A percentile compares a stretch with the other conserved stretches of the same genome.
These are phyloP conservation scores for Yamadazyma pseudoaaseri DNA, from an alignment of 1,139 yeast genomes.

Conservation along the genomic window DNA sequence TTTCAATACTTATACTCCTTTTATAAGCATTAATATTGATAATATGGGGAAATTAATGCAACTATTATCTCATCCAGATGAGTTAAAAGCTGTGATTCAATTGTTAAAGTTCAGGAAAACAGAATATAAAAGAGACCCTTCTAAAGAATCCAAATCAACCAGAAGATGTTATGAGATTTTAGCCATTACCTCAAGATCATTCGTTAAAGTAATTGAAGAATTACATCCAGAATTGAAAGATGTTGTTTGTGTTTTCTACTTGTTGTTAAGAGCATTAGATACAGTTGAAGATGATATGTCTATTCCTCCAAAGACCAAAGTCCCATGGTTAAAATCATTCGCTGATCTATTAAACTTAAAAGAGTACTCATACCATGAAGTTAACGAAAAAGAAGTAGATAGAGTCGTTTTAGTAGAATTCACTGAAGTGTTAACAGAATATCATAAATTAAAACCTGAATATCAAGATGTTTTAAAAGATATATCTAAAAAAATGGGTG, in stretches of 20 bases:
- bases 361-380: conserved; percentile 82
- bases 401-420: conserved; percentile 76
- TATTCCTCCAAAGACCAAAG: conserved; percentile 64
- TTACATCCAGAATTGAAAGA: conserved; percentile 86
- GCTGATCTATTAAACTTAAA: conserved; percentile 56
- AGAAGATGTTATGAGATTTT: conserved; percentile 70
- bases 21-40: too few relatives aligned
- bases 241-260: conserved; percentile 78
- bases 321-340: conserved; percentile 73
- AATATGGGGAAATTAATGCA: conserved; percentile 68
- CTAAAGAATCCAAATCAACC: conserved; percentile 46
- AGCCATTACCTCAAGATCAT: conserved; percentile 77
- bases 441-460: conserved; percentile 66
- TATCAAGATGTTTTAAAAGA: conserved; percentile 79
- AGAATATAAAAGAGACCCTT: conserved; percentile 31
- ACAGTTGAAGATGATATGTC: conserved; percentile 98
- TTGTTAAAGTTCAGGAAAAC: conserved; percentile 55
- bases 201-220: conserved; percentile 89
- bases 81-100: conserved; percentile 66
- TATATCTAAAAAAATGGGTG: conserved; percentile 84
- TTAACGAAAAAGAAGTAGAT: conserved; percentile 77
- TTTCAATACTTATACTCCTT: too few relatives aligned
- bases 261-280: conserved; percentile 86
- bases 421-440: conserved; percentile 65
- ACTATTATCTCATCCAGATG: conserved; percentile 68